Evolutionary conservation across 1,139 yeast species (phyloP).

Genomic region (Scheffersomyces segobiensis): DNA sequence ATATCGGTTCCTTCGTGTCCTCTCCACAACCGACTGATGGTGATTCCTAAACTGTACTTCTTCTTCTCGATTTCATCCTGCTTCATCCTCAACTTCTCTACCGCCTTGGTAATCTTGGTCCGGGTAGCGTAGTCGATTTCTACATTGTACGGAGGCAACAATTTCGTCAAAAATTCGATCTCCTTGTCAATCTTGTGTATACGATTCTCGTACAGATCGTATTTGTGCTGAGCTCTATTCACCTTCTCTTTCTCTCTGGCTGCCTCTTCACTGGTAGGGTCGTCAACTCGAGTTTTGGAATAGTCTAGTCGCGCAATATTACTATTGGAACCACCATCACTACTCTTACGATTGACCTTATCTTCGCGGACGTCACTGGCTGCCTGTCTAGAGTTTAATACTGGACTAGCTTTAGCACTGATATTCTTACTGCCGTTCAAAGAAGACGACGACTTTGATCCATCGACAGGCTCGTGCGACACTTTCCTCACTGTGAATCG

Average conservation of each 20-base stretch:
- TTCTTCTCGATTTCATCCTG: conserved; percentile 47
- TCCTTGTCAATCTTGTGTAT: conserved; percentile 44
- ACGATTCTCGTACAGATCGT: conserved; percentile 34
- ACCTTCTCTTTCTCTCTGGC: conserved; percentile 11
- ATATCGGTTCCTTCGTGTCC: conserved; percentile 45
- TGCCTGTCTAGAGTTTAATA: background rate
- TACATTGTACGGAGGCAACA: conserved; percentile 49
- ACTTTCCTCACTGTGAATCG: conserved; percentile 47
- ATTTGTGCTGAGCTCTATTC: conserved; percentile 33
- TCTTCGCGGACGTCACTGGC: background rate
- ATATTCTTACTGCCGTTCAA: background rate
- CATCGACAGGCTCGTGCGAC: conserved; percentile 31
- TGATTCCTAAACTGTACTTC: conserved; percentile 44
- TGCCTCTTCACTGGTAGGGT: conserved; percentile 1
- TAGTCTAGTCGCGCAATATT: background rate
- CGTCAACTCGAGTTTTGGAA: background rate
- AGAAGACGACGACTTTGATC: conserved; percentile 11
- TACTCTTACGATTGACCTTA: background rate
- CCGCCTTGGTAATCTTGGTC: conserved; percentile 43
- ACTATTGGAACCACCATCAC: background rate
- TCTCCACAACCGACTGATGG: conserved; percentile 47
- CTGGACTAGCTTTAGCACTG: background rate
- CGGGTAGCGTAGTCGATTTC: conserved; percentile 47
- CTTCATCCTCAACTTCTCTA: conserved; percentile 40
- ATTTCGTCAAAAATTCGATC: conserved; percentile 36